Percentiles rank a stretch among this genome's conserved stretches.
Evolutionary conservation across 768 basidiomycete genomes (phyloP).

Genomic region (Lactarius sanguifluus): DNA sequence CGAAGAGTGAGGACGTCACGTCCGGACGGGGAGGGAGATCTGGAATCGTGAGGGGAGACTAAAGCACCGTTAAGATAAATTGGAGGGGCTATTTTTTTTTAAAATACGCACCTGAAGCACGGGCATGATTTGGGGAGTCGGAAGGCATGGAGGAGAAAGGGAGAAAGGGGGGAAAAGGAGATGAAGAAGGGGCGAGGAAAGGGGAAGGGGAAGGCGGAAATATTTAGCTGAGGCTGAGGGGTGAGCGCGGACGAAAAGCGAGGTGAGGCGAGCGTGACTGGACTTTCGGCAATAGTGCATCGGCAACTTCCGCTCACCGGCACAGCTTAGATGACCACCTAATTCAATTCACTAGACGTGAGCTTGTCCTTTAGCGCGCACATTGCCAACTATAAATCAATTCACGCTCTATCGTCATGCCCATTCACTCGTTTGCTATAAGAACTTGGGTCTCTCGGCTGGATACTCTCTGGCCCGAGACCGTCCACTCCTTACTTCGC

Average conservation of each 20-base stretch:
- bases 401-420: not conserved
- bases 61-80: conserved; percentile 28
- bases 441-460: not conserved
- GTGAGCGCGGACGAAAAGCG: conserved; percentile 23
- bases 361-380: too few relatives aligned
- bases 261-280: conserved; percentile 13
- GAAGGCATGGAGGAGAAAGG: conserved; percentile 56
- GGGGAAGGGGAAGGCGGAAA: conserved; percentile 24
- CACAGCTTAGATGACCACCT: not conserved
- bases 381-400: too few relatives aligned
- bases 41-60: conserved; percentile 66
- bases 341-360: too few relatives aligned
- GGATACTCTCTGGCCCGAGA: conserved; percentile 2
- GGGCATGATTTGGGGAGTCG: conserved; percentile 55
- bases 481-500: conserved; percentile 13
- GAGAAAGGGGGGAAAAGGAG: conserved; percentile 34
- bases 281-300: not conserved
- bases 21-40: conserved; percentile 69
- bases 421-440: not conserved
- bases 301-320: not conserved
- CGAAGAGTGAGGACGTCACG: conserved; percentile 85
- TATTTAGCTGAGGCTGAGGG: conserved; percentile 18
- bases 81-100: conserved; percentile 16
- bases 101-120: conserved; percentile 47
- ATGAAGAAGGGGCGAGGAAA: conserved; percentile 34